Evolutionary conservation across 1,284 basidiomycete species (phyloP), one percentile per base, ranked within the genome.

Genomic region (Pseudozyma pruni): DNA sequence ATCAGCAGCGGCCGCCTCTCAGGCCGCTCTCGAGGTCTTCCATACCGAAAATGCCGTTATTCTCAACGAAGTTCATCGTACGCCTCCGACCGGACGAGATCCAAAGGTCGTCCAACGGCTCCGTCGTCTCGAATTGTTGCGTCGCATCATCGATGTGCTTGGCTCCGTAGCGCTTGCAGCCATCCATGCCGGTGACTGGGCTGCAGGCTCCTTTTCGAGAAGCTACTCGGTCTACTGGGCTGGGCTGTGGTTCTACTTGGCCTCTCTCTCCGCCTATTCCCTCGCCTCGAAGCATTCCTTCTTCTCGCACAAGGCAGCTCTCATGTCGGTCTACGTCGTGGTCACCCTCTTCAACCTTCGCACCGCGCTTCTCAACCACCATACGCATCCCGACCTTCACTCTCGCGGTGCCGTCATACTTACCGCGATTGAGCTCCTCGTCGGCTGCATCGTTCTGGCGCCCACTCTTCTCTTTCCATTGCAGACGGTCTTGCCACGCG

Each of bases 31-130:
- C 35, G 57, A 67, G 19, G 79, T 82, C 35, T 80, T 78, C 39
- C 74, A 67, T 46, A 75, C 76, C 22, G 80, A 82, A 44, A 82
- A 82, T 37, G 76, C 76, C 22, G 77, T 81, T 47, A 72, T 82
- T 34, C 58, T 82, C 34, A 79, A 81, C 54, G 78, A 79, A 42
- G 79, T 80, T 5, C 74, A 79, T 31, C 48, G 64, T 19, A 77
- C 75, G 9, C 77, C 74, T 10, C 50, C 64, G 25, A 57, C 69
- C 33, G 38, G 25, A 5, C 50, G 52, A 27, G 44, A 57, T 6
- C 42, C 32, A 0, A 47, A 51, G 8, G 38, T 39, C 23, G 32
- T 38, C 1, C 38, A 66, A 27, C 47, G 32, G 4, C 39, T 64
- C 9, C 49, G 58, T 9, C 45, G 44, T 9, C 44, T 66, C 42